phyloP scores from a whole-genome alignment of 192 early-diverging fungal species.

The Podila minutissima region DNA sequence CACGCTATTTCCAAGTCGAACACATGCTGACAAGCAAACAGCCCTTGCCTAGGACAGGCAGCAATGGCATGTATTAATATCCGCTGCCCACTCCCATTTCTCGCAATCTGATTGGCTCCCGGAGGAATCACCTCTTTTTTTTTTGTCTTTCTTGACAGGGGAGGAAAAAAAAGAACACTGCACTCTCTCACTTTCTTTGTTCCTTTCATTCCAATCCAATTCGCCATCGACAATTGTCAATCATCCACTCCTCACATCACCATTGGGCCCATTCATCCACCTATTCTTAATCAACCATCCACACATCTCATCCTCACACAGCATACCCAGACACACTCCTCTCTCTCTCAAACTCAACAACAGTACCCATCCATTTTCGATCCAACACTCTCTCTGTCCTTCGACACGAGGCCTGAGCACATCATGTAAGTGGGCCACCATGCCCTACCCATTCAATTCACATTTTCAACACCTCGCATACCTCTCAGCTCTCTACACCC shows the following conservation, averaged over 20 bases:
- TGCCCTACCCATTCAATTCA: not conserved
- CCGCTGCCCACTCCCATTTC: not conserved
- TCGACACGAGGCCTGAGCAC: not conserved
- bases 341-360: too few relatives aligned
- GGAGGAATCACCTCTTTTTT: conserved; percentile 12
- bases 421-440: not conserved
- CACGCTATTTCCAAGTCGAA: too few relatives aligned
- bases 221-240: not conserved
- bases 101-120: conserved; percentile 2
- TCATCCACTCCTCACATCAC: not conserved
- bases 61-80: too few relatives aligned
- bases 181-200: not conserved
- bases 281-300: not conserved
- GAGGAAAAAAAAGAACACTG: not conserved
- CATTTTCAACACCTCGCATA: not conserved
- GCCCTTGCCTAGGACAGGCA: too few relatives aligned
- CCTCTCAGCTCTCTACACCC: not conserved
- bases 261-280: not conserved
- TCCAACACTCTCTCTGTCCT: not conserved
- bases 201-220: not conserved
- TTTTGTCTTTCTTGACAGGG: conserved; percentile 67
- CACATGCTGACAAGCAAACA: too few relatives aligned
- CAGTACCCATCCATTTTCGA: too few relatives aligned
- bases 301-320: not conserved
- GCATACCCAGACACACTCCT: not conserved